Conservation (phyloP, 164 flowering plant species). For the Sextonia rubra region DNA sequence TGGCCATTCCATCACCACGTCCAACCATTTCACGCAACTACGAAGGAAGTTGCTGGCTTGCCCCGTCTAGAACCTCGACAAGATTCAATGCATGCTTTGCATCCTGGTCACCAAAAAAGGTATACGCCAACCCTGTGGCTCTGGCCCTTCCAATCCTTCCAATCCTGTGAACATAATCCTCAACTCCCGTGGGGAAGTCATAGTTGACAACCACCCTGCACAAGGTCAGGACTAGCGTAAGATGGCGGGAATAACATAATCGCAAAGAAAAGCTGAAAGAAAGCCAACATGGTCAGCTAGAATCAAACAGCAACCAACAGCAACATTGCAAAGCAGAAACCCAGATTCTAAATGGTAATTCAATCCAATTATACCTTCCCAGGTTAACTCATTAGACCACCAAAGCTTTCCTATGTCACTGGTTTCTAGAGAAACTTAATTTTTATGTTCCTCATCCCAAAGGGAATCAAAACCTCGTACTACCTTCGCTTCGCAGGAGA, state of each 20-base stretch:
- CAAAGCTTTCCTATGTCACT: no score
- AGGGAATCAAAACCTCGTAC: no score
- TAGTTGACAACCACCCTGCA: slow-evolving; percentile 85
- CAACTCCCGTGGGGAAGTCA: slow-evolving; percentile 89
- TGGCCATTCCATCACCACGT: slow-evolving; percentile 64
- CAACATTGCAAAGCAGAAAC: no score
- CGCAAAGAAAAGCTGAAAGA: background rate
- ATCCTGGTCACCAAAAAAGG: slow-evolving; percentile 81
- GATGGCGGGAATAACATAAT: background rate
- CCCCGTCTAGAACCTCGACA: slow-evolving; percentile 77
- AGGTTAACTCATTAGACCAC: no score
- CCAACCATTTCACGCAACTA: slow-evolving; percentile 68
- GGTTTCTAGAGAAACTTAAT: no score
- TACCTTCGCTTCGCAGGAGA: no score
- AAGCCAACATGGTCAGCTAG: no score
- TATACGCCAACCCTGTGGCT: slow-evolving; percentile 77
- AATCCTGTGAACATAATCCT: slow-evolving; percentile 92
- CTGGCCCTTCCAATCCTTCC: slow-evolving; percentile 96
- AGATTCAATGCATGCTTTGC: slow-evolving; percentile 75
- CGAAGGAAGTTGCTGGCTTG: slow-evolving; percentile 69
- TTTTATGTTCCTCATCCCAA: no score
- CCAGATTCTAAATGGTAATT: no score
- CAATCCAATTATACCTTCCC: no score
- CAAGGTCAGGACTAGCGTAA: background rate
- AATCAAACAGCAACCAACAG: no score